Conservation (phyloP, 139 green algal species). For the Chlamydomonas urium region DNA sequence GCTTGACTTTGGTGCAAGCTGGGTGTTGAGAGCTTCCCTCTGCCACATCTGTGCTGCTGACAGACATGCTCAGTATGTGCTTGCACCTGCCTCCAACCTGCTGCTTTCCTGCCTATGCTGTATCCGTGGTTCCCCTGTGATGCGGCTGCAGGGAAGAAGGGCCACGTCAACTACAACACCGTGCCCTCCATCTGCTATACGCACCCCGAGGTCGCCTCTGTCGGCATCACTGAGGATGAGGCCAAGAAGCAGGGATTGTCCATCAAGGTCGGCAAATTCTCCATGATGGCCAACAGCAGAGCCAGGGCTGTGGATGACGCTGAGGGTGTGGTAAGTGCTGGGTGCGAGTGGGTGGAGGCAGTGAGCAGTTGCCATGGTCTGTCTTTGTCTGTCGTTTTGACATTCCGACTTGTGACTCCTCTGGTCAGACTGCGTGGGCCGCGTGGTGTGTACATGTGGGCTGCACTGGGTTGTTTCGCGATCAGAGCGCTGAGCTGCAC, state of each 20-base stretch:
- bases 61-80: neutral
- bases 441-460: neutral
- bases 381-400: too few relatives aligned
- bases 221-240: conserved; percentile 56
- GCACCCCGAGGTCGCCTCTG: conserved; percentile 27
- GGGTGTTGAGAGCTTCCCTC: too few relatives aligned
- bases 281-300: conserved; percentile 95
- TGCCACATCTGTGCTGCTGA: too few relatives aligned
- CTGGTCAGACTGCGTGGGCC: too few relatives aligned
- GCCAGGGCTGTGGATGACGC: conserved; percentile 81
- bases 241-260: conserved; percentile 33
- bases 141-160: conserved; percentile 70
- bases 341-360: too few relatives aligned
- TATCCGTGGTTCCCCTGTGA: neutral
- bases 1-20: too few relatives aligned
- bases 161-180: conserved; percentile 97
- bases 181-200: conserved; percentile 98
- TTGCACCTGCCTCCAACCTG: neutral
- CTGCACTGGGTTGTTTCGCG: neutral
- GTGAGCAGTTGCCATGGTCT: too few relatives aligned
- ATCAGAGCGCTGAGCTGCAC: too few relatives aligned
- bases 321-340: conserved; percentile 66
- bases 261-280: conserved; percentile 83
- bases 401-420: too few relatives aligned
- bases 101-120: conserved; percentile 22